Conservation (phyloP, 2,329 filamentous ascomycete genomes). For the Leptodontidium sp. region DNA sequence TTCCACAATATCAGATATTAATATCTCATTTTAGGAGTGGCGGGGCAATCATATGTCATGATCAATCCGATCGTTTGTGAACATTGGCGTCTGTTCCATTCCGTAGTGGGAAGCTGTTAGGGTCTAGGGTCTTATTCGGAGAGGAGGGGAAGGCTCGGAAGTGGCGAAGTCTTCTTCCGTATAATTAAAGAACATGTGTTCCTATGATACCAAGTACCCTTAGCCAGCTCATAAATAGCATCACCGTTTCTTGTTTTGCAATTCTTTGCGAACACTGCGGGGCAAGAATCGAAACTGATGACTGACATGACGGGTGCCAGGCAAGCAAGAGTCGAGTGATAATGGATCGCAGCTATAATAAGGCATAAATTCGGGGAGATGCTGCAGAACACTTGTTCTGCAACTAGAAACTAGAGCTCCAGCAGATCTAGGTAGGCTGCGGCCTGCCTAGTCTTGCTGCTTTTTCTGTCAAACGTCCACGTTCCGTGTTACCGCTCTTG, state of each 20-base stretch:
- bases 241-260: neutral
- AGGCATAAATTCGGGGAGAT: conserved; percentile 44
- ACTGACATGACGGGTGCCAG: neutral
- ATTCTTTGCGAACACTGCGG: neutral
- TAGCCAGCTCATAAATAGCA: conserved; percentile 7
- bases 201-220: neutral
- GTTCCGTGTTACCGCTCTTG: conserved; percentile 17
- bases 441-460: neutral
- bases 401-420: conserved; percentile 27
- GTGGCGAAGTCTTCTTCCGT: neutral
- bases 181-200: neutral
- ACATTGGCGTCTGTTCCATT: neutral
- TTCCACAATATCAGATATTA: conserved; percentile 4
- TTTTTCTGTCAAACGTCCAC: neutral
- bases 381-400: conserved; percentile 35
- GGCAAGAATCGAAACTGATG: neutral
- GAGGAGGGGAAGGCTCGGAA: neutral
- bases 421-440: neutral
- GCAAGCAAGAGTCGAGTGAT: neutral
- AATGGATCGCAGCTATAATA: conserved; percentile 12
- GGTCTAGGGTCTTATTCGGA: too few species aligned
- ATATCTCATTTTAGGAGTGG: neutral
- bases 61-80: neutral
- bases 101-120: neutral
- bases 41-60: conserved; percentile 1